These are phyloP conservation scores for Capsicum pubescens DNA, from an alignment of 257 asterid species.

Conservation along the genomic window DNA sequence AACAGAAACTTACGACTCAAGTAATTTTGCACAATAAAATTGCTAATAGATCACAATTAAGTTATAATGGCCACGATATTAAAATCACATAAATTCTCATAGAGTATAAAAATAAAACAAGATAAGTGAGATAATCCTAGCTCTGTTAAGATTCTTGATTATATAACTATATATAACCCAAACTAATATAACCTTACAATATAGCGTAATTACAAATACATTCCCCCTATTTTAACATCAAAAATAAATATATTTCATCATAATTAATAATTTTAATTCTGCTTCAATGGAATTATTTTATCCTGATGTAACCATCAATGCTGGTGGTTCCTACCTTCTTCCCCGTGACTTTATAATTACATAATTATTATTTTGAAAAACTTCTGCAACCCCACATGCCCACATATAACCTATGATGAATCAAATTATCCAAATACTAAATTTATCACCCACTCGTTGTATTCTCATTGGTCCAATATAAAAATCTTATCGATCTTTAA, in stretches of 20 bases:
- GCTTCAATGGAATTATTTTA: too few species aligned
- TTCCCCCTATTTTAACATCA: too few species aligned
- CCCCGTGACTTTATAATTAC: background rate
- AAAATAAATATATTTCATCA: too few species aligned
- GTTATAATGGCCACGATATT: too few species aligned
- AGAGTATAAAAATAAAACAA: background rate
- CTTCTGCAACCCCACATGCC: background rate
- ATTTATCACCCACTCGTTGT: background rate
- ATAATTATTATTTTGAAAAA: background rate
- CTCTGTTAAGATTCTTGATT: background rate
- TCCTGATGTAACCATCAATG: background rate
- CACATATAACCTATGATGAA: background rate
- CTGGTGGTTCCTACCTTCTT: background rate
- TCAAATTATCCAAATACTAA: background rate
- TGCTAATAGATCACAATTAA: too few species aligned
- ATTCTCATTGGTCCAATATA: conserved; percentile 2
- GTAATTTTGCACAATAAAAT: too few species aligned
- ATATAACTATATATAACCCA: background rate
- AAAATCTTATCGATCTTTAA: background rate
- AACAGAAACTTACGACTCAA: too few species aligned
- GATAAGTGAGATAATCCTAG: background rate
- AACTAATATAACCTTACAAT: background rate
- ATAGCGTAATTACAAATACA: too few species aligned
- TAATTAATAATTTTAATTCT: too few species aligned
- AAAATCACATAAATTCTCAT: too few species aligned